Evolutionary conservation across 169 alveolate genomes (phyloP).

Genomic region (Theileria parva): DNA sequence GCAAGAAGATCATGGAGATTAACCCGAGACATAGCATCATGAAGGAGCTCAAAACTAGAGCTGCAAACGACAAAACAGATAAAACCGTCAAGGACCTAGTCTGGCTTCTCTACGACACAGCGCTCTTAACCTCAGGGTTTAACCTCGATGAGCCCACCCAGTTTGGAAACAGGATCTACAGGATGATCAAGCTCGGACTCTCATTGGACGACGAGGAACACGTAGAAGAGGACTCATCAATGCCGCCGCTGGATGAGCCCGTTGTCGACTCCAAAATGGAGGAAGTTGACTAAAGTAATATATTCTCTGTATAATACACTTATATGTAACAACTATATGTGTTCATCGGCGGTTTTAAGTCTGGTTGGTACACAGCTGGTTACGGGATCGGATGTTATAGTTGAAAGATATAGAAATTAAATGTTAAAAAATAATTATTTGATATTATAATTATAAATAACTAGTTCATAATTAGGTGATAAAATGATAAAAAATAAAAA

Average conservation of each 20-base stretch:
- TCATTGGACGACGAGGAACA: conserved; percentile 94
- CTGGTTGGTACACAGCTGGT: too few species aligned
- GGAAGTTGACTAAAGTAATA: conserved; percentile 88
- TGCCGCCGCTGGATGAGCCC: conserved; percentile 89
- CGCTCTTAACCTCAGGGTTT: conserved; percentile 98
- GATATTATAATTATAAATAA: too few species aligned
- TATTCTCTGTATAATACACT: background rate
- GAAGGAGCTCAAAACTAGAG: conserved; percentile 93
- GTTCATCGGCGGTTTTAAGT: too few species aligned
- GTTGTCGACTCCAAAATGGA: conserved; percentile 94
- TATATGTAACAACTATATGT: too few species aligned
- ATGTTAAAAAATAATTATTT: too few species aligned
- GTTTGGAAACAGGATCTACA: conserved; percentile 97
- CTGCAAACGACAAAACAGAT: conserved; percentile 95
- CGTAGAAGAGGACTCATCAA: conserved; percentile 78
- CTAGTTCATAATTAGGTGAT: too few species aligned
- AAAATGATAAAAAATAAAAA: background rate
- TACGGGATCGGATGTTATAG: too few species aligned
- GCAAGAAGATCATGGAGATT: conserved; percentile 99
- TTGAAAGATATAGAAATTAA: too few species aligned
- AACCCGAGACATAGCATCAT: conserved; percentile 98
- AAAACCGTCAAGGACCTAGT: conserved; percentile 98
- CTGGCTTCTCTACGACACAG: conserved; percentile 98
- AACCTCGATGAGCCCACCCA: conserved; percentile 98
- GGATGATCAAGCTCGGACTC: conserved; percentile 99